phyloP scores from a whole-genome alignment of 2,329 filamentous ascomycete genomes.

The Calonectria hongkongensis region DNA sequence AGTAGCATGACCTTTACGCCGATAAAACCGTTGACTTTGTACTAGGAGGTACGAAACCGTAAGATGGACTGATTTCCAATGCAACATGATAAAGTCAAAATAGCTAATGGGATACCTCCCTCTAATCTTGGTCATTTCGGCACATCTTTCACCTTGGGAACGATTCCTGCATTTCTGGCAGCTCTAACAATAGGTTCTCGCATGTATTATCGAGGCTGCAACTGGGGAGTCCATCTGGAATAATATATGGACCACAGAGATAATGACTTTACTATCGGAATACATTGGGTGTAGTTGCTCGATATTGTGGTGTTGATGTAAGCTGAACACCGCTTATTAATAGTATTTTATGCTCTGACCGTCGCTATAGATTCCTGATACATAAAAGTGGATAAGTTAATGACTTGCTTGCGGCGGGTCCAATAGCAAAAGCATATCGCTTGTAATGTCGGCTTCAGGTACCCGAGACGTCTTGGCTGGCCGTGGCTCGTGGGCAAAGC shows the following conservation, averaged over 20 bases:
- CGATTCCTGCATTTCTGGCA: constrained; percentile 31
- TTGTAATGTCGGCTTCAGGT: constrained; percentile 11
- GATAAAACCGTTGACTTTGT: too few relatives aligned
- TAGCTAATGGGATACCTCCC: constrained; percentile 31
- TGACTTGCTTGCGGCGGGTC: too few relatives aligned
- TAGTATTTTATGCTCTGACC: constrained; percentile 2
- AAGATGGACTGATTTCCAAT: too few relatives aligned
- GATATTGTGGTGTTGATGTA: constrained; percentile 37
- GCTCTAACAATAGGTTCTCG: constrained; percentile 35
- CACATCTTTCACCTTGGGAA: constrained; percentile 35
- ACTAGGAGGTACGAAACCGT: too few relatives aligned
- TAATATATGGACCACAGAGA: constrained; percentile 36
- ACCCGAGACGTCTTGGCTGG: constrained; percentile 47
- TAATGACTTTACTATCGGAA: constrained; percentile 37
- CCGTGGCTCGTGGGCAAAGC: constrained; percentile 40
- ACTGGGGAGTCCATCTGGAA: constrained; percentile 32
- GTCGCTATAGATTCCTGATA: background rate
- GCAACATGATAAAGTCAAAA: too few relatives aligned
- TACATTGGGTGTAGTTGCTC: constrained; percentile 23
- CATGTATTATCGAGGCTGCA: constrained; percentile 37
- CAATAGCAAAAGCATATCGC: too few relatives aligned
- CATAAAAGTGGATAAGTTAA: too few relatives aligned
- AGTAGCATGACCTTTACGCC: background rate
- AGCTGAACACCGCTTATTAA: background rate
- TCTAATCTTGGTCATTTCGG: constrained; percentile 31